phyloP scores from a whole-genome alignment of 805 yeast genomes.

The Metschnikowia gelsemii region DNA sequence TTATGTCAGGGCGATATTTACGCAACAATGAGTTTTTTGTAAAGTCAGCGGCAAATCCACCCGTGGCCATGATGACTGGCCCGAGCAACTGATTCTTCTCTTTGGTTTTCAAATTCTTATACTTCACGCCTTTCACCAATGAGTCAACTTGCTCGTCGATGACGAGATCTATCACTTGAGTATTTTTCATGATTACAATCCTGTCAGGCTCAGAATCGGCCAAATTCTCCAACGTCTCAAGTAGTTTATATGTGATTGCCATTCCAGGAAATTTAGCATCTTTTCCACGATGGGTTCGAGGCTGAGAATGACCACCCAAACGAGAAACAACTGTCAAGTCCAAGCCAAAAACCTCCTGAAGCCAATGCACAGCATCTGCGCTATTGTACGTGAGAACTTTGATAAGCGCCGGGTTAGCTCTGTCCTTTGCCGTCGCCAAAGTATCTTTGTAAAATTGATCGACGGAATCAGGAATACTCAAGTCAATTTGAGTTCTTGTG shows the following conservation, averaged over 20 bases:
- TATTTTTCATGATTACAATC: constrained; percentile 25
- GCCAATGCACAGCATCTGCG: constrained; percentile 69
- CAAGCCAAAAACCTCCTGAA: constrained; percentile 58
- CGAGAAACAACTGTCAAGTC: constrained; percentile 69
- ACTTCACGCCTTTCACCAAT: constrained; percentile 21
- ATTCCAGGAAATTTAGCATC: constrained; percentile 64
- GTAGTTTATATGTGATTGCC: constrained; percentile 54
- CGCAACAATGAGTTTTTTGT: constrained; percentile 50
- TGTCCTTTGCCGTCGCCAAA: constrained; percentile 58
- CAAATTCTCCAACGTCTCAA: constrained; percentile 21
- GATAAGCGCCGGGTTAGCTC: constrained; percentile 60
- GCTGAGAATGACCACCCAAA: constrained; percentile 78
- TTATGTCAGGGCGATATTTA: constrained; percentile 58
- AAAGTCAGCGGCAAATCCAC: constrained; percentile 68
- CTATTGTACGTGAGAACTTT: constrained; percentile 60
- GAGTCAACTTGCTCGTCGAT: constrained; percentile 26
- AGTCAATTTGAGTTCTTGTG: constrained; percentile 56
- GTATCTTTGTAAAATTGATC: constrained; percentile 66
- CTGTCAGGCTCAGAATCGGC: constrained; percentile 39
- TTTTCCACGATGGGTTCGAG: constrained; percentile 79
- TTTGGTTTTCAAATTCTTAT: constrained; percentile 33
- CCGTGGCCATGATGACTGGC: constrained; percentile 62
- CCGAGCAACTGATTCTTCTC: constrained; percentile 41
- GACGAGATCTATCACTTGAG: constrained; percentile 41
- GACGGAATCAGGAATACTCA: constrained; percentile 53